Evolutionary conservation across 768 basidiomycete genomes (phyloP).

Genomic region (Suillus subluteus): DNA sequence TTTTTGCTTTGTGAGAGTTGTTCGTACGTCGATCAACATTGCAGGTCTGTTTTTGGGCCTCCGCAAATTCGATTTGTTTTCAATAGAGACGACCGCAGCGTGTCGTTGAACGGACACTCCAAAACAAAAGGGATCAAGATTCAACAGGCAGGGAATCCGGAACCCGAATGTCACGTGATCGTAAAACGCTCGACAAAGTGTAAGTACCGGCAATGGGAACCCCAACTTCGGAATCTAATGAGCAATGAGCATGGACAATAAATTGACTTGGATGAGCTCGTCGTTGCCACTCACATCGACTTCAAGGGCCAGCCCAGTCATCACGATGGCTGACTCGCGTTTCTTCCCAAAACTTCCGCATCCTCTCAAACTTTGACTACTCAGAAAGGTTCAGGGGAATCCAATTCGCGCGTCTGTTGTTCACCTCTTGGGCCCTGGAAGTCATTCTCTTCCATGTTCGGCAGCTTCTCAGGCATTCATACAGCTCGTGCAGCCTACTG

Average conservation of each 20-base stretch:
- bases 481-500: conserved; percentile 73
- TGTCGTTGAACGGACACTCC: no score
- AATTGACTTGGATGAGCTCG: conserved; percentile 33
- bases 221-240: conserved; percentile 13
- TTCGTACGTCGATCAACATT: no score
- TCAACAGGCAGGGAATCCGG: no score
- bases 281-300: conserved; percentile 35
- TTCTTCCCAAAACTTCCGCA: conserved; percentile 35
- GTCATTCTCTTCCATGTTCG: conserved; percentile 74
- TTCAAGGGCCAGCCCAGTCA: conserved; percentile 33
- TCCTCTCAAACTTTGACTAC: conserved; percentile 35
- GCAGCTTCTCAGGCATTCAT: conserved; percentile 75
- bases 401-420: conserved; percentile 64
- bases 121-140: no score
- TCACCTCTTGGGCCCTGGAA: conserved; percentile 62
- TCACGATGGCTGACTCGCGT: conserved; percentile 34
- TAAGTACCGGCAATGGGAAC: conserved; percentile 6
- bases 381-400: conserved; percentile 39
- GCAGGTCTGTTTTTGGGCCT: no score
- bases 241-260: conserved; percentile 28
- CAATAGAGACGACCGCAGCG: no score
- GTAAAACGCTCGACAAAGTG: no score
- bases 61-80: no score
- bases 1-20: no score
- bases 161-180: no score